phyloP scores from a whole-genome alignment of 148 eudicot genomes.

The Chenopodium suecicum region DNA sequence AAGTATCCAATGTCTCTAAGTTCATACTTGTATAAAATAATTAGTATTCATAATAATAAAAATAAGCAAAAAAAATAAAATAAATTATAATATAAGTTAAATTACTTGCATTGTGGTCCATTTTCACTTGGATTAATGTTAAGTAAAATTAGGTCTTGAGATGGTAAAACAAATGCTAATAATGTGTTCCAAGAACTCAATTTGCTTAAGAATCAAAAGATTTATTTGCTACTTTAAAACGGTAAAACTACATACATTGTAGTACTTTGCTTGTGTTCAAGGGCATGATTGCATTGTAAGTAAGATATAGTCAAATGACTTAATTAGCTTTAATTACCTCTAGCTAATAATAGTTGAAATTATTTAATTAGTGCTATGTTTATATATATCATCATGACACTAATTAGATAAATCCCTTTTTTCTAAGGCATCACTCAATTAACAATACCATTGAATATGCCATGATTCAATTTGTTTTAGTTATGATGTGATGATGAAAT shows the following conservation, averaged over 20 bases:
- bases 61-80: background rate
- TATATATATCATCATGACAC: background rate
- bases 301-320: background rate
- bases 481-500: too few species aligned
- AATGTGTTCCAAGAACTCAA: background rate
- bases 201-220: conserved; percentile 3
- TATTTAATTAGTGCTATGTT: background rate
- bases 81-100: background rate
- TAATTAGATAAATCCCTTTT: background rate
- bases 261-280: background rate
- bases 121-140: conserved; percentile 16
- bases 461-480: background rate
- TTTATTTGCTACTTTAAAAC: background rate
- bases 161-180: background rate
- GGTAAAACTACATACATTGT: background rate
- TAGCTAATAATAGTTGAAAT: background rate
- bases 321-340: background rate
- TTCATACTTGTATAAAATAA: background rate
- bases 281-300: background rate
- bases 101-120: background rate
- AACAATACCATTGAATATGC: background rate
- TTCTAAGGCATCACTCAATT: background rate
- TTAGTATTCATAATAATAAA: too few species aligned
- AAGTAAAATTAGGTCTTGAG: conserved; percentile 12
- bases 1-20: conserved; percentile 37